Percentiles rank a stretch among this genome's conserved stretches.
phyloP scores from a whole-genome alignment of 768 basidiomycete genomes.

The Trametes punicea region DNA sequence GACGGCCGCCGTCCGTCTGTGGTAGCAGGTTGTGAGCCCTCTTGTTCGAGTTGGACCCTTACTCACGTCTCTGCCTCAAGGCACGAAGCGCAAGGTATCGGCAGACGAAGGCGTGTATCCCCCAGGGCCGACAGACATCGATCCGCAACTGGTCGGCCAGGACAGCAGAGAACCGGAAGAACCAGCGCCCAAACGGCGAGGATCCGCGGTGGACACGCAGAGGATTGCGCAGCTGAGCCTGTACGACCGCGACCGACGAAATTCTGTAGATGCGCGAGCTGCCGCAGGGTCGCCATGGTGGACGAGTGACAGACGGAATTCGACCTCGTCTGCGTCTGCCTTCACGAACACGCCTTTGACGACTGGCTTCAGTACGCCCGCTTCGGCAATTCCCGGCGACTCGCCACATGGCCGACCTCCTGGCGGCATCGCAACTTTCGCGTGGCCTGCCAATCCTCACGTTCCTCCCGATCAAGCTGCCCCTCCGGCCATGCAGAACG shows the following conservation, averaged over 20 bases:
- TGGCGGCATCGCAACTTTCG: constrained; percentile 63
- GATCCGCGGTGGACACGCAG: constrained; percentile 78
- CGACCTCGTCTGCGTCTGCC: constrained; percentile 53
- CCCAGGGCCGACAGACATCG: constrained; percentile 60
- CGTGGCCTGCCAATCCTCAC: constrained; percentile 57
- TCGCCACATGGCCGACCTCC: constrained; percentile 62
- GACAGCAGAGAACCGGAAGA: constrained; percentile 62
- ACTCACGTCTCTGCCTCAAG: constrained; percentile 38
- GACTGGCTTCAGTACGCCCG: constrained; percentile 27
- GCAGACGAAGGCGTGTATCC: constrained; percentile 53
- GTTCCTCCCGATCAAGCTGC: constrained; percentile 34
- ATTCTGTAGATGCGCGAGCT: constrained; percentile 66
- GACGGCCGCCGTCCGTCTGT: constrained; percentile 72
- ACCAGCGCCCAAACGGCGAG: constrained; percentile 78
- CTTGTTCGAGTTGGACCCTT: constrained; percentile 22
- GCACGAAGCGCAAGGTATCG: constrained; percentile 84
- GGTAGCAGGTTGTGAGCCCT: constrained; percentile 43
- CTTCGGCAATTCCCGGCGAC: constrained; percentile 58
- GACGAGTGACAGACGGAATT: constrained; percentile 66
- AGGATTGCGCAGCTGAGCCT: constrained; percentile 72
- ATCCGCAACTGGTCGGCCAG: constrained; percentile 64
- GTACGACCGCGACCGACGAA: constrained; percentile 78
- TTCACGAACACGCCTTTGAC: constrained; percentile 57
- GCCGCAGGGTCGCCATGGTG: constrained; percentile 48
- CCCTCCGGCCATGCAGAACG: constrained; percentile 35